Conservation (phyloP, 1,139 yeast genomes). For the Candida dubliniensis region DNA sequence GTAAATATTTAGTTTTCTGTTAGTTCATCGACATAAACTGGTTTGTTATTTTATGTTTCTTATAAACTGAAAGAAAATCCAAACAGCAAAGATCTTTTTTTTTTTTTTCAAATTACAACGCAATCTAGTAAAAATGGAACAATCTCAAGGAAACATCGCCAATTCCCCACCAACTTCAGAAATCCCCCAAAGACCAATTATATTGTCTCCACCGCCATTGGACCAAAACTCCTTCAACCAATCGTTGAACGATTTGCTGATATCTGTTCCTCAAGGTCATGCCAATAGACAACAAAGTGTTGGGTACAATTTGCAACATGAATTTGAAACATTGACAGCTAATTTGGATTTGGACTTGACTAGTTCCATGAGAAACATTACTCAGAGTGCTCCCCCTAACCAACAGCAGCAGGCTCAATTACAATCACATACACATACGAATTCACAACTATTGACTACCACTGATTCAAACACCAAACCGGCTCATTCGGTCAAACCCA, state of each 20-base stretch:
- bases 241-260: slow-evolving; percentile 1
- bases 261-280: slow-evolving; percentile 16
- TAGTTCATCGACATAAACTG: too few species aligned
- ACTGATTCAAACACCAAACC: background rate
- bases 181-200: slow-evolving; percentile 32
- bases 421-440: slow-evolving; percentile 5
- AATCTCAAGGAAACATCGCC: background rate
- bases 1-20: too few species aligned
- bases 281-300: slow-evolving; percentile 42
- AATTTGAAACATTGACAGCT: slow-evolving; percentile 46
- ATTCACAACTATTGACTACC: slow-evolving; percentile 1
- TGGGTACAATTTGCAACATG: slow-evolving; percentile 47
- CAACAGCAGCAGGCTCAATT: slow-evolving; percentile 2
- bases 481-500: slow-evolving; percentile 5
- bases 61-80: too few species aligned
- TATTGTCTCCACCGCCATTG: slow-evolving; percentile 44
- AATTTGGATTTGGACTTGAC: slow-evolving; percentile 49
- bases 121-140: background rate
- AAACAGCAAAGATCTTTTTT: too few species aligned
- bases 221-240: slow-evolving; percentile 17
- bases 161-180: slow-evolving; percentile 9
- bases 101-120: too few species aligned
- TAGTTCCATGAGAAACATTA: slow-evolving; percentile 7
- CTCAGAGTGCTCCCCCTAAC: slow-evolving; percentile 5
- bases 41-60: too few species aligned